Conservation (phyloP, 345 rosid genomes). For the Moringa oleifera region DNA sequence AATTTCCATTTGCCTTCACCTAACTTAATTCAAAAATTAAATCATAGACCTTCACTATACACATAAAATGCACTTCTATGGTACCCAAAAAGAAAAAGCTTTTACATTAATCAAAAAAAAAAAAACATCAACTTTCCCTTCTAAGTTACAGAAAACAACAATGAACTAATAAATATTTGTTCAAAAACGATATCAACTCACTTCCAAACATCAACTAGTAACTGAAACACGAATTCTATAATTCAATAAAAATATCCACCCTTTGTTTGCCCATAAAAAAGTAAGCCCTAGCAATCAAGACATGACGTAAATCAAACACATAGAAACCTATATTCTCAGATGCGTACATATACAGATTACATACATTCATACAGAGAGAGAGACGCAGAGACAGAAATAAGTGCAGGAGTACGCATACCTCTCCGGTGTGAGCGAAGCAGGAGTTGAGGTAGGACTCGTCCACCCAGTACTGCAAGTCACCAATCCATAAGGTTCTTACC, state of each 20-base stretch:
- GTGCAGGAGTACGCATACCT: conserved; percentile 34
- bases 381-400: no score
- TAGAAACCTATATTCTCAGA: neutral
- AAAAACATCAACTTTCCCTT: no score
- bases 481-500: conserved; percentile 96
- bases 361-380: neutral
- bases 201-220: neutral
- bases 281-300: neutral
- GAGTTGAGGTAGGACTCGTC: conserved; percentile 80
- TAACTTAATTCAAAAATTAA: no score
- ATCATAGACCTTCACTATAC: no score
- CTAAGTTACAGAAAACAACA: no score
- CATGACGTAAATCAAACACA: neutral
- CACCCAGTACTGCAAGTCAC: conserved; percentile 94
- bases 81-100: no score
- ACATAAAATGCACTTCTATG: no score
- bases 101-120: no score
- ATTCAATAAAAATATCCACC: no score
- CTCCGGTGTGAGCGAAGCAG: conserved; percentile 95
- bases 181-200: no score
- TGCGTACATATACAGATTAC: neutral
- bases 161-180: no score
- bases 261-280: neutral
- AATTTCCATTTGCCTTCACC: no score
- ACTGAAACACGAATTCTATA: neutral